phyloP scores from a whole-genome alignment of 192 early-diverging fungal genomes.

The Gryganskiella cystojenkinii region DNA sequence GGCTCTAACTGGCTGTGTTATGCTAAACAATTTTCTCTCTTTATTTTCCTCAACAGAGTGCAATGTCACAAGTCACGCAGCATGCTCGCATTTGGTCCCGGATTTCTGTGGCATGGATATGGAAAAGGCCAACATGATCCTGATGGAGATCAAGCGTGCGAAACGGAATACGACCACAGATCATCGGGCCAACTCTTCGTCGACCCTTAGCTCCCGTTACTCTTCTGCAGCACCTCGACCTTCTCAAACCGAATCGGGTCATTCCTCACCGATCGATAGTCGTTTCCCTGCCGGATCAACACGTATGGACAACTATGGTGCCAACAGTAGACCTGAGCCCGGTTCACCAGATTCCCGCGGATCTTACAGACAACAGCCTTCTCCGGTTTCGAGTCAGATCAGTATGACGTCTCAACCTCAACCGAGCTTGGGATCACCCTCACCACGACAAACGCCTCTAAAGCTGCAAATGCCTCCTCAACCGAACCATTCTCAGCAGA shows the following conservation, averaged over 20 bases:
- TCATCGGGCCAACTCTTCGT: slow-evolving; percentile 27
- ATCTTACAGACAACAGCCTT: slow-evolving; percentile 38
- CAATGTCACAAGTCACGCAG: slow-evolving; percentile 79
- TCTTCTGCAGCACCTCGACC: slow-evolving; percentile 27
- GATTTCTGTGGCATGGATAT: slow-evolving; percentile 93
- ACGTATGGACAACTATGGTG: slow-evolving; percentile 16
- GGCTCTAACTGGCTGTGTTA: too few species aligned
- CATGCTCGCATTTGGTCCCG: slow-evolving; percentile 88
- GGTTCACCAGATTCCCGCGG: slow-evolving; percentile 45
- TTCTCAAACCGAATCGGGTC: slow-evolving; percentile 26
- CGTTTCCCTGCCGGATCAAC: slow-evolving; percentile 42
- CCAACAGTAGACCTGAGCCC: slow-evolving; percentile 36
- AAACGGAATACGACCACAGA: slow-evolving; percentile 58
- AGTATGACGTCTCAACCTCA: slow-evolving; percentile 17
- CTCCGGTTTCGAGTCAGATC: slow-evolving; percentile 32
- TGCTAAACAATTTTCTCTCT: not conserved
- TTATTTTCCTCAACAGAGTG: slow-evolving; percentile 78
- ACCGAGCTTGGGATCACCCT: too few species aligned
- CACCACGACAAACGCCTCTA: slow-evolving; percentile 42
- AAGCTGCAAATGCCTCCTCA: slow-evolving; percentile 46
- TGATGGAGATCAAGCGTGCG: slow-evolving; percentile 81
- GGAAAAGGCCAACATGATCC: slow-evolving; percentile 88
- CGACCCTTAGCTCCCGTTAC: slow-evolving; percentile 26
- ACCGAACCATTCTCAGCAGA: slow-evolving; percentile 39
- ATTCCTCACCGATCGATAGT: slow-evolving; percentile 37